These are phyloP conservation scores for Sisymbrium altissimum DNA, from an alignment of 345 rosid species.

Conservation along the genomic window DNA sequence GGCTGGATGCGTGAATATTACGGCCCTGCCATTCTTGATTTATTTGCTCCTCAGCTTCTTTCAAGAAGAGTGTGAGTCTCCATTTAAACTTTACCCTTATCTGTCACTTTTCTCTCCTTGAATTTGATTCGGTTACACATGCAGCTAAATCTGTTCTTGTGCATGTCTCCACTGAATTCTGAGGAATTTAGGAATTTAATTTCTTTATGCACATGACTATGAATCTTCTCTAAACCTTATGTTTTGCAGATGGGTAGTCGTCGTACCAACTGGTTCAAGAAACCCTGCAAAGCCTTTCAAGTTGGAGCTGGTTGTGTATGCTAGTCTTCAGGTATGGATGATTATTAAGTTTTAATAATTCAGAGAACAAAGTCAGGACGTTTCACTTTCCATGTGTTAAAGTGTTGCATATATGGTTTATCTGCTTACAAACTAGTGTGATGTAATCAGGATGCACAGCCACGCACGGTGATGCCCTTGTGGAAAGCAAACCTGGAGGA, in stretches of 20 bases:
- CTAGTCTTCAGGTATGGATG: constrained; percentile 58
- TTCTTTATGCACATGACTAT: not conserved
- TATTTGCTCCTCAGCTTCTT: constrained; percentile 74
- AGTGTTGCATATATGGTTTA: not conserved
- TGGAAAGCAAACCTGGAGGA: constrained; percentile 92
- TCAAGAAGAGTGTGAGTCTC: constrained; percentile 85
- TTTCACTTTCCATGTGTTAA: not conserved
- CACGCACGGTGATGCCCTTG: constrained; percentile 67
- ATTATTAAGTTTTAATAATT: not conserved
- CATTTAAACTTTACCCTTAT: not conserved
- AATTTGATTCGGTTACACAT: too few relatives aligned
- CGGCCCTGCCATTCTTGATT: constrained; percentile 83
- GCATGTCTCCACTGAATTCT: not conserved
- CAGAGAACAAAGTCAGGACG: not conserved
- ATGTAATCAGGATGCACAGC: constrained; percentile 76
- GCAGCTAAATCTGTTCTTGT: too few relatives aligned
- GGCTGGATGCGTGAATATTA: constrained; percentile 94
- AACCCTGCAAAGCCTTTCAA: constrained; percentile 64
- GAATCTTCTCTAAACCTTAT: constrained; percentile 3
- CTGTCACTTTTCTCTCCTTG: not conserved
- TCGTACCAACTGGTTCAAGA: constrained; percentile 82
- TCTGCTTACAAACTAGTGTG: not conserved
- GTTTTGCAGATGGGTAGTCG: constrained; percentile 77
- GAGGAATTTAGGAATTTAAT: not conserved
- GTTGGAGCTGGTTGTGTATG: constrained; percentile 84